Evolutionary conservation across 1,284 basidiomycete species (phyloP).

Genomic region (Pseudozyma pruni): DNA sequence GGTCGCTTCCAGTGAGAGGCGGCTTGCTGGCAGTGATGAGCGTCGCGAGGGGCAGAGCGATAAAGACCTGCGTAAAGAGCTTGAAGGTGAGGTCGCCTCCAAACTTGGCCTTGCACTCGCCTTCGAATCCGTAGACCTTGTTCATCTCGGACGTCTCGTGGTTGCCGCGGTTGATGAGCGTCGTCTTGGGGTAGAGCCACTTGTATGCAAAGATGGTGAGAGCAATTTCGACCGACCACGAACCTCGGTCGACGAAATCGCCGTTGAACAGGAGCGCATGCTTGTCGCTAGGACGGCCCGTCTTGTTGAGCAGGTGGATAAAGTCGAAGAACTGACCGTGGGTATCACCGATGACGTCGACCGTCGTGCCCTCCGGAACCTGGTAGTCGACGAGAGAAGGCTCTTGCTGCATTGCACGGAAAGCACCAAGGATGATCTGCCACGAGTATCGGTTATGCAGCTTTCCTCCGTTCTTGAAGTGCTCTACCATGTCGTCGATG

Average conservation of each 20-base stretch:
- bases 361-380: slow-evolving; percentile 78
- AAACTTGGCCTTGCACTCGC: slow-evolving; percentile 80
- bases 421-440: slow-evolving; percentile 92
- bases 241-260: slow-evolving; percentile 85
- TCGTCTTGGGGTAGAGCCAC: slow-evolving; percentile 72
- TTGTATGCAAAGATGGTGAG: slow-evolving; percentile 94
- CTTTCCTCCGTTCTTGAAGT: slow-evolving; percentile 90
- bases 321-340: slow-evolving; percentile 83
- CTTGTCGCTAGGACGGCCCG: slow-evolving; percentile 71
- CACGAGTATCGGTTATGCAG: slow-evolving; percentile 82
- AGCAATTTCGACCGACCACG: slow-evolving; percentile 96
- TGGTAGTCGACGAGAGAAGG: slow-evolving; percentile 83
- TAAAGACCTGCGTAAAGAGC: slow-evolving; percentile 63
- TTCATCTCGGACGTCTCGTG: slow-evolving; percentile 93
- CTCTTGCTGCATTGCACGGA: slow-evolving; percentile 80
- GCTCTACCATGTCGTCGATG: slow-evolving; percentile 84
- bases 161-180: slow-evolving; percentile 79
- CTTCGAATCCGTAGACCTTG: slow-evolving; percentile 80
- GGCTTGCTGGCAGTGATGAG: slow-evolving; percentile 80
- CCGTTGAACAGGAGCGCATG: slow-evolving; percentile 67
- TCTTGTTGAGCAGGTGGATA: slow-evolving; percentile 85
- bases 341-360: slow-evolving; percentile 62
- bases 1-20: slow-evolving; percentile 68
- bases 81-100: slow-evolving; percentile 65
- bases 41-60: slow-evolving; percentile 79